Percentiles rank a stretch among this genome's conserved stretches.
Evolutionary conservation across 768 basidiomycete genomes (phyloP).

Genomic region (Lactifluus piperatus): DNA sequence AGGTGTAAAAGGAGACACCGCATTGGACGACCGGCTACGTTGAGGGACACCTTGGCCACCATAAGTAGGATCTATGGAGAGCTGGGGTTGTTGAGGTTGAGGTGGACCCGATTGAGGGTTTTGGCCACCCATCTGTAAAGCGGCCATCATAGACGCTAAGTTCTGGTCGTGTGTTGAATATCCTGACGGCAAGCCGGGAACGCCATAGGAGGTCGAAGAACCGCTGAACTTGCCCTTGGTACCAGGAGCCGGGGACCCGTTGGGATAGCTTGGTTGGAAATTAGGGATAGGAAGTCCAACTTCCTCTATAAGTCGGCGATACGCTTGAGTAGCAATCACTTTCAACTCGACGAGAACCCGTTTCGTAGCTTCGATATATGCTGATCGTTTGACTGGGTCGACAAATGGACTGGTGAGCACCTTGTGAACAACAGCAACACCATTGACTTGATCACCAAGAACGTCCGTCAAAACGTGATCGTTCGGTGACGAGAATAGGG

Average conservation of each 20-base stretch:
- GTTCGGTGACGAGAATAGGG: constrained; percentile 81
- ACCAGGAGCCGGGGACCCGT: constrained; percentile 47
- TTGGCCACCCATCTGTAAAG: constrained; percentile 83
- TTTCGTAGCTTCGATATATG: constrained; percentile 80
- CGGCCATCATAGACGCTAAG: constrained; percentile 88
- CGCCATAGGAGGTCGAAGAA: constrained; percentile 46
- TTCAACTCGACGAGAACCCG: constrained; percentile 85
- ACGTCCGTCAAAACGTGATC: constrained; percentile 93
- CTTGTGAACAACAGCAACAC: constrained; percentile 88
- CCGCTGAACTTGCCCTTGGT: constrained; percentile 49
- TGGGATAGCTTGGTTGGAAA: constrained; percentile 71
- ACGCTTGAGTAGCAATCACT: constrained; percentile 91
- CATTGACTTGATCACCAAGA: constrained; percentile 92
- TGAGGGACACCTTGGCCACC: constrained; percentile 27
- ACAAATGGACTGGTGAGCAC: constrained; percentile 84
- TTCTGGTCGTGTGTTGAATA: constrained; percentile 80
- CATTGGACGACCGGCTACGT: constrained; percentile 28
- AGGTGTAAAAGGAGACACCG: constrained; percentile 41
- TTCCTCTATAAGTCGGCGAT: constrained; percentile 88
- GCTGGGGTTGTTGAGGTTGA: constrained; percentile 60
- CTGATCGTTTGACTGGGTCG: constrained; percentile 56
- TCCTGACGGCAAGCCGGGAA: constrained; percentile 70
- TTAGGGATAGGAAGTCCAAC: constrained; percentile 87
- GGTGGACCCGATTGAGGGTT: constrained; percentile 74
- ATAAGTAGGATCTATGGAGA: constrained; percentile 62